Evolutionary conservation across 1,284 basidiomycete genomes (phyloP).

Genomic region (Ganoderma leucocontextum): DNA sequence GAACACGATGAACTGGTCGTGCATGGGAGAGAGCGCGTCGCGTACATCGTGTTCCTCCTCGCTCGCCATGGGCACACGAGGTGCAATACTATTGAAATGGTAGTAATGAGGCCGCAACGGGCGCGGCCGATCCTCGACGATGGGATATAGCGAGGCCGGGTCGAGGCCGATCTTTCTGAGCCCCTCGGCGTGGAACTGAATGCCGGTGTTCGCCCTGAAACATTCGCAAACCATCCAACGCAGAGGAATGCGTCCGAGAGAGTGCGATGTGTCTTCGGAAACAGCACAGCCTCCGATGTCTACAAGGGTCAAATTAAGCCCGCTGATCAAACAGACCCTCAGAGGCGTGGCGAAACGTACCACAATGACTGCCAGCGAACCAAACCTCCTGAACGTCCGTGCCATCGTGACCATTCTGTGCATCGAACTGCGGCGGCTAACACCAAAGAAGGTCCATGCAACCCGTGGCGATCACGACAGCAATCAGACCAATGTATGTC

Average conservation of each 20-base stretch:
- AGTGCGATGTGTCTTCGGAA: slow-evolving; percentile 56
- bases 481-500: too few species aligned
- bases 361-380: not conserved
- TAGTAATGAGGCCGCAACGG: not conserved
- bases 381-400: not conserved
- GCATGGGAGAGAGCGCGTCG: slow-evolving; percentile 59
- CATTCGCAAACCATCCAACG: slow-evolving; percentile 74
- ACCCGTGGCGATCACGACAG: too few species aligned
- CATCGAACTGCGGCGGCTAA: not conserved
- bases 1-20: slow-evolving; percentile 56
- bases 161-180: slow-evolving; percentile 59
- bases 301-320: slow-evolving; percentile 27
- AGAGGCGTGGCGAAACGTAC: not conserved
- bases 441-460: not conserved
- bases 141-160: slow-evolving; percentile 45
- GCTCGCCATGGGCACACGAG: slow-evolving; percentile 47
- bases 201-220: slow-evolving; percentile 50
- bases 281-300: slow-evolving; percentile 65
- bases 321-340: not conserved
- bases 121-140: slow-evolving; percentile 6
- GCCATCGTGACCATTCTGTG: slow-evolving; percentile 17
- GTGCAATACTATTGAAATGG: not conserved
- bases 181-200: slow-evolving; percentile 49
- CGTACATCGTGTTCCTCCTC: slow-evolving; percentile 53
- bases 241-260: slow-evolving; percentile 65